Evolutionary conservation across 495 filamentous ascomycete species (phyloP), one percentile per base, ranked within the genome.

Genomic region (Amorphotheca resinae): DNA sequence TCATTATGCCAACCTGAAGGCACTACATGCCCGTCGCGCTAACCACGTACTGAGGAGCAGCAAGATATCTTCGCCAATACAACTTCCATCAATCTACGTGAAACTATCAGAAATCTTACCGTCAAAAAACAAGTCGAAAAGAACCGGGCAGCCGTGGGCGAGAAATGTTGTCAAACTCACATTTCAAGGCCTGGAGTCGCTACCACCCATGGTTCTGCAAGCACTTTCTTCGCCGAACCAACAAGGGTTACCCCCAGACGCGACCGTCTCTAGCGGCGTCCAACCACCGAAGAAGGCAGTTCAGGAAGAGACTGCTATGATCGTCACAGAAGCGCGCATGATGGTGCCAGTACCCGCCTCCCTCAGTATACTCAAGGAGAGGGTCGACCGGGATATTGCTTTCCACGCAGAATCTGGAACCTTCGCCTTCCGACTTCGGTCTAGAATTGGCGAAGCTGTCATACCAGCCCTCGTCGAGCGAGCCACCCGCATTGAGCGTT

Each of bases 381-480:
- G 60, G 22, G 60, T 74, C 17, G 77, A 80, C 45, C 61, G 63
- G 4, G 71, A 82, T 46, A 67, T 84, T 33, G 62, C 64, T 5
- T 82, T 81, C 56, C 66, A 77, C 45, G 58, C 65, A 9, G 49
- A 52, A 2, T 59, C 62, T 1, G 81, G 80, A 2, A 64, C 65
- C 14, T 81, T 87, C 49, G 67, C 67, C 9, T 62, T 86, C 23
- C 64, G 67, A 6, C 52, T 87, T 12, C 63, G 66, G 6, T 68
- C 71, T 8, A 58, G 66, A 9, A 67, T 84, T 38, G 79, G 79
- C 18, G 63, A 65, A 28, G 60, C 69, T 0, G 61, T 76, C 1
- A 60, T 85, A 15, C 59, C 68, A 7, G 54, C 60, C 18, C 64
- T 87, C 4, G 53, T 58, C 12, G 58, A 68, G 17, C 73, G 79